Base-by-base conservation (phyloP, 768 basidiomycete genomes). In the Clitopilus passeckerianus region DNA sequence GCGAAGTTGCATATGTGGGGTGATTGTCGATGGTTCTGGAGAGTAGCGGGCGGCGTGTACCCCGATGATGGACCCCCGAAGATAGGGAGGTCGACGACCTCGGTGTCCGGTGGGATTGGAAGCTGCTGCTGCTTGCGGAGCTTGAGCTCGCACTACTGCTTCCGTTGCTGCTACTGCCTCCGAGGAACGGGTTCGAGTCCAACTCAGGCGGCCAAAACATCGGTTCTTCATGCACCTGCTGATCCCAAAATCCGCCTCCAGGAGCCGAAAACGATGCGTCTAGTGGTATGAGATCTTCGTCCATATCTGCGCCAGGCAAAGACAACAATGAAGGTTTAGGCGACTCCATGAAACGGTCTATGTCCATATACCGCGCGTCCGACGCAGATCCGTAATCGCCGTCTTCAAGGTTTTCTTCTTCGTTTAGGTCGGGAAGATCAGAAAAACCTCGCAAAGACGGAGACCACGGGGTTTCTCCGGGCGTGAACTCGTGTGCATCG, bases 241-340 rank as follows among this genome's bases (percentile, higher is more conserved):
- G 37, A 14, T 50, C 20, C 46, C 16, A 50, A 5, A 50, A 20
- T 23, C 46, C 69, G 30, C 24, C 30, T 16, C 16, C 15, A 10
- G 33, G n/a, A 34, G 30, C n/a, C 12, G 30, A 18, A 10, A 34
- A 16, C 27, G 54, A 6, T 12, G 6, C 9, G 30, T 55, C 54
- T 15, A 37, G 33, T 0, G 67, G 67, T 46, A 71, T 67, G 16
- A 72, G 64, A 44, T 72, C 67, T 44, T 76, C 75, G 50, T 74
- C 71, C 1, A 65, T 67, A 35, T 75, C 73, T 16, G 70, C 67
- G n/a, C 71, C 74, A 1, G 76, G 74, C 20, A 77, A 64, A 9
- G 71, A 67, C 12, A 72, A 64, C 34, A 71, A 60, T 0, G 67
- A 63, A 14, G 64, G 53, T 20, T 66, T 62, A 23, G 67, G 71